These are phyloP conservation scores for Alternaria metachromatica DNA, from an alignment of 2,329 filamentous ascomycete species.

Conservation along the genomic window DNA sequence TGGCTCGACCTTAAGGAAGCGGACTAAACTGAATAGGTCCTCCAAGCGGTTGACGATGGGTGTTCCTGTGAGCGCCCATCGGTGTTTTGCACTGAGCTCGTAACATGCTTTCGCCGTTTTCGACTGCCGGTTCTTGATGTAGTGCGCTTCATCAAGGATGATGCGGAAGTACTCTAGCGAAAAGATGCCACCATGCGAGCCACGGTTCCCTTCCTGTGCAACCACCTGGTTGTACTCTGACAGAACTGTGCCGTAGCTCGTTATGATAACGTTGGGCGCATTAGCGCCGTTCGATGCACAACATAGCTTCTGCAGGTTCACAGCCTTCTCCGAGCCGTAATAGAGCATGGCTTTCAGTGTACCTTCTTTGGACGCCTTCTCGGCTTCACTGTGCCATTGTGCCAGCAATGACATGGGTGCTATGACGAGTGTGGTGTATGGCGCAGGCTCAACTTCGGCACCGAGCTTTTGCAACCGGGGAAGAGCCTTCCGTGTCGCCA, in stretches of 20 bases:
- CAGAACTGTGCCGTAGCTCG: conserved; percentile 89
- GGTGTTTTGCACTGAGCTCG: conserved; percentile 81
- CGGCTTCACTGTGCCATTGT: conserved; percentile 95
- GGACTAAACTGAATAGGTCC: conserved; percentile 90
- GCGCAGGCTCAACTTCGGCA: conserved; percentile 69
- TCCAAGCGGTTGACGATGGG: conserved; percentile 96
- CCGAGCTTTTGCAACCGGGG: conserved; percentile 67
- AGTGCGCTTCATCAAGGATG: conserved; percentile 93
- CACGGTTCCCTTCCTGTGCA: conserved; percentile 69
- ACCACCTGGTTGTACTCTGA: conserved; percentile 85
- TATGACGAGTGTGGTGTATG: conserved; percentile 91
- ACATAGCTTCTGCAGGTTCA: conserved; percentile 80
- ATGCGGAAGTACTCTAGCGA: conserved; percentile 93
- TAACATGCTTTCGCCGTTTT: conserved; percentile 97
- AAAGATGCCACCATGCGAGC: conserved; percentile 74
- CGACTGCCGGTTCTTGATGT: conserved; percentile 84
- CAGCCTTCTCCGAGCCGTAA: conserved; percentile 84
- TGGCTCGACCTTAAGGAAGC: conserved; percentile 91
- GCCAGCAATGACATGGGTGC: conserved; percentile 96
- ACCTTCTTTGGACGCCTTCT: conserved; percentile 85
- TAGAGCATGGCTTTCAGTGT: conserved; percentile 87
- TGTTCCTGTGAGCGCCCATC: conserved; percentile 93
- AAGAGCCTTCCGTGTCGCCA: conserved; percentile 64
- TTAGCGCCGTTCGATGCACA: conserved; percentile 73
- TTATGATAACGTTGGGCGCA: conserved; percentile 90